Base-by-base conservation (phyloP, 1,284 basidiomycete genomes). In the Lentinula novae-zelandiae region DNA sequence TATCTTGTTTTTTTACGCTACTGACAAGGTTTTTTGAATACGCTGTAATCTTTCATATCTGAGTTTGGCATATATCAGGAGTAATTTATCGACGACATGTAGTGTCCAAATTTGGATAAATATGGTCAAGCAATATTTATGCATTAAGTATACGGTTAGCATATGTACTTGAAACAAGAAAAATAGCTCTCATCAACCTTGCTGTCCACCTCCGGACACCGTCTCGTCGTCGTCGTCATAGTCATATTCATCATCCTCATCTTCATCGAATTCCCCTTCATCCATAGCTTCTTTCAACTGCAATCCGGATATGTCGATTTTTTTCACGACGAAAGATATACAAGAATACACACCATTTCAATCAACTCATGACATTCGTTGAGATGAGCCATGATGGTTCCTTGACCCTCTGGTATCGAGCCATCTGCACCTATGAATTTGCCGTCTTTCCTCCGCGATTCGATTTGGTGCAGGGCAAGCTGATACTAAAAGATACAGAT, bases 291-390 rank as follows among this genome's bases (percentile, higher is more conserved):
- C 62, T 34, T 63, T 63, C 27, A 63, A 38, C 62, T 63, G 20
- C 5, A 31, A 54, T 40, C 15, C 17, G 33, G 39, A 50, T 15
- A 1, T 46, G 6, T n/a, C 2, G 13, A 7, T 50, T 8, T 55
- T n/a, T 5, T 34, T 3, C 22, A 10, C 34, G 34, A 39, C 53
- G 33, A 54, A 10, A 13, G 13, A 44, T 44, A 8, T 8, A n/a
- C 13, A 39, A 39, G 5, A 8, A 20, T 7, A 73, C 81, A 52
- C 65, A 91, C 90, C 91, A 96, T 95, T 75, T 96, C 93, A 13
- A 97, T 81, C 57, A 96, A 80, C 76, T 98, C 96, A 70, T 98
- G 96, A 63, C 96, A 97, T 75, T 99, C 96, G 67, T 92, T 95
- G 60, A 98, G 78, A 73, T 98, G 94, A 4, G 96, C 96, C 80